phyloP scores from a whole-genome alignment of 257 asterid species.

The Solanum peruvianum region DNA sequence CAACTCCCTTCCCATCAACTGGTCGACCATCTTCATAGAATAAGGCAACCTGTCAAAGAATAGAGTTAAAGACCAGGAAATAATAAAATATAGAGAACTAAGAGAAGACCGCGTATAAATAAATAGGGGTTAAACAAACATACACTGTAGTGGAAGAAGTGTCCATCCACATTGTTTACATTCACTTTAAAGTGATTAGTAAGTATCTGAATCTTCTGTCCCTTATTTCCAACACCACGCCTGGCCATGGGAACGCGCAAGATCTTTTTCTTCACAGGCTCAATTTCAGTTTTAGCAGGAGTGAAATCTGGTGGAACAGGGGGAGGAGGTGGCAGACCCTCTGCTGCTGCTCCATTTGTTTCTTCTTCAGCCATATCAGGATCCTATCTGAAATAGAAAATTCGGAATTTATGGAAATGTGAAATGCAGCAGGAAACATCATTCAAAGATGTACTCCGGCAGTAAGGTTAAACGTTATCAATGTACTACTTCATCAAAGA shows the following conservation, averaged over 20 bases:
- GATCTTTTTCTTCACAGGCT: slow-evolving; percentile 36
- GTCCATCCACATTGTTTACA: slow-evolving; percentile 55
- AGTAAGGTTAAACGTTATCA: not conserved
- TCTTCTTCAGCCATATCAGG: slow-evolving; percentile 11
- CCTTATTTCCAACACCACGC: slow-evolving; percentile 63
- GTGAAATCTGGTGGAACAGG: slow-evolving; percentile 63
- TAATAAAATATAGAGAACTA: not conserved
- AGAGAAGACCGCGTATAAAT: not conserved
- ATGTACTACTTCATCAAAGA: not conserved
- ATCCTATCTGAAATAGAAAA: not conserved
- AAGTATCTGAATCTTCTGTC: slow-evolving; percentile 57
- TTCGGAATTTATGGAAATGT: not conserved
- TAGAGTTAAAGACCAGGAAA: not conserved
- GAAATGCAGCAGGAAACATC: not conserved
- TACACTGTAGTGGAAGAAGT: slow-evolving; percentile 92
- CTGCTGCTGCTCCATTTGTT: slow-evolving; percentile 39
- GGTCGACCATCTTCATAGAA: slow-evolving; percentile 89
- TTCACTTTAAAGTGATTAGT: slow-evolving; percentile 87
- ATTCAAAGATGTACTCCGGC: not conserved
- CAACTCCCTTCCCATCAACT: slow-evolving; percentile 86
- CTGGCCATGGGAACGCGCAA: slow-evolving; percentile 68
- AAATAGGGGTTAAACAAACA: not conserved
- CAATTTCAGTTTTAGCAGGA: slow-evolving; percentile 35
- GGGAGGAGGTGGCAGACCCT: slow-evolving; percentile 79
- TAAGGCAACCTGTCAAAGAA: slow-evolving; percentile 58